phyloP scores from a whole-genome alignment of 306 rosid species.

The Dalbergia cochinchinensis region DNA sequence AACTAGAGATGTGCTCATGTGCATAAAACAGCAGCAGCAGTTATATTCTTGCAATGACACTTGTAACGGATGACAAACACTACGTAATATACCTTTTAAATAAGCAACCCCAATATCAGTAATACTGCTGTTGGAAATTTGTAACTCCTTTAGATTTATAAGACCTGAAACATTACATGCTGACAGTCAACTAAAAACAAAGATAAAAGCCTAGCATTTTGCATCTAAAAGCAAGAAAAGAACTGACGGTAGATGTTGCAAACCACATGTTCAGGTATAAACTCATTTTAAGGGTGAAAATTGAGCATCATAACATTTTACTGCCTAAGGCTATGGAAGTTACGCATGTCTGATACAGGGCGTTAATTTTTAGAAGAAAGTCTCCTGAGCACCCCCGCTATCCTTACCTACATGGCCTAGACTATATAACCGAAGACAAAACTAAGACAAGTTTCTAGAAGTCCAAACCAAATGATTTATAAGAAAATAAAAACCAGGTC shows the following conservation, averaged over 20 bases:
- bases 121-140: conserved; percentile 62
- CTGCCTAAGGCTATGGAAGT: not conserved
- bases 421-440: not conserved
- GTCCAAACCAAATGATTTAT: not conserved
- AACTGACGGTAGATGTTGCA: not conserved
- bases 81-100: conserved; percentile 62
- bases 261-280: conserved; percentile 13
- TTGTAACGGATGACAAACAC: conserved; percentile 12
- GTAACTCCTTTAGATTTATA: conserved; percentile 66
- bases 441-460: not conserved
- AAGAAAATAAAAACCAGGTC: not conserved
- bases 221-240: conserved; percentile 36
- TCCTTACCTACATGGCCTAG: not conserved
- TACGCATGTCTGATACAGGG: not conserved
- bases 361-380: not conserved
- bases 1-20: conserved; percentile 26
- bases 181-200: conserved; percentile 32
- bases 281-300: not conserved
- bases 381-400: not conserved
- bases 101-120: conserved; percentile 68
- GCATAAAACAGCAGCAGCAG: conserved; percentile 36
- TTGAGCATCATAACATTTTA: not conserved
- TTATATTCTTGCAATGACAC: conserved; percentile 19
- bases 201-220: conserved; percentile 3
- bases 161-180: conserved; percentile 58